Evolutionary conservation across 2,329 filamentous ascomycete species (phyloP).

Genomic region (Aspergillus sp.): DNA sequence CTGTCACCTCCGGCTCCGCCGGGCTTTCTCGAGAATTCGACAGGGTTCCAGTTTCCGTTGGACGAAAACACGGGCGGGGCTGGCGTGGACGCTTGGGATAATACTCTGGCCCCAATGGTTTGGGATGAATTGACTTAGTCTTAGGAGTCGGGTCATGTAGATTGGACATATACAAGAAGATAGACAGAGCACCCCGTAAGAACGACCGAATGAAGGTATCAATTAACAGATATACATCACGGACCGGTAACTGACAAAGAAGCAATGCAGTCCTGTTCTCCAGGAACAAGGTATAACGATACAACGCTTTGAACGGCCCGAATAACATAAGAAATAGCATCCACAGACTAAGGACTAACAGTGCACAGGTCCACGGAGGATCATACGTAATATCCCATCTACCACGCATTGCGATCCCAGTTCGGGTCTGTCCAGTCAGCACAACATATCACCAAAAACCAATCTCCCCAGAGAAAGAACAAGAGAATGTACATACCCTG

Average conservation of each 20-base stretch:
- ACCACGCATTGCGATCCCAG: constrained; percentile 92
- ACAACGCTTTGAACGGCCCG: neutral
- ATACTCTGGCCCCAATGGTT: constrained; percentile 39
- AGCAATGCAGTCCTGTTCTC: neutral
- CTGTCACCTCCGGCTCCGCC: constrained; percentile 33
- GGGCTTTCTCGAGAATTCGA: constrained; percentile 22
- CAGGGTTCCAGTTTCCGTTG: constrained; percentile 29
- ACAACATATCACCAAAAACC: constrained; percentile 3
- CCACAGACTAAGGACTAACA: no score
- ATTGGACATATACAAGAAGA: neutral
- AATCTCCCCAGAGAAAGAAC: neutral
- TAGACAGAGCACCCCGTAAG: neutral
- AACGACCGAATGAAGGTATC: neutral
- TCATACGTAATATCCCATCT: no score
- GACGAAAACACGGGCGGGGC: constrained; percentile 29
- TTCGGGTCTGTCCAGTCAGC: constrained; percentile 45
- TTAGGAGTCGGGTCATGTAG: neutral
- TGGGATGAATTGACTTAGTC: constrained; percentile 37
- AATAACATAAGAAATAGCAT: neutral
- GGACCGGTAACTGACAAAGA: neutral
- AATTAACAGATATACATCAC: neutral
- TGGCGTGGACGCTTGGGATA: constrained; percentile 32
- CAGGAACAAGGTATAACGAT: neutral
- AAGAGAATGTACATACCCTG: constrained; percentile 64
- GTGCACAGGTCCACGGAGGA: no score